Evolutionary conservation across 495 filamentous ascomycete species (phyloP).

Genomic region (Penicillium alfredii): DNA sequence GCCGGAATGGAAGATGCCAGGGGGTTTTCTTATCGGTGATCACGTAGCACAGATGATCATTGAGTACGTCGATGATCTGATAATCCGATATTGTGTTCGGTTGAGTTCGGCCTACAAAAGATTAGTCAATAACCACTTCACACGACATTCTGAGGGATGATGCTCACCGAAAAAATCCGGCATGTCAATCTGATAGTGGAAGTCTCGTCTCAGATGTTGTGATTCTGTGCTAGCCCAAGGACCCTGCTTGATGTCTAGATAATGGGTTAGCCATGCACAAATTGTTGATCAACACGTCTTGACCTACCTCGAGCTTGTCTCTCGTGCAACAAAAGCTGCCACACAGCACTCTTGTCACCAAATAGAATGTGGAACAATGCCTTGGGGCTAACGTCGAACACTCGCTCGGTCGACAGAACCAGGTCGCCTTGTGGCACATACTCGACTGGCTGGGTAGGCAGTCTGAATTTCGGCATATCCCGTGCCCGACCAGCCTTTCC

Average conservation of each 20-base stretch:
- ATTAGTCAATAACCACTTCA: constrained; percentile 4
- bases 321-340: constrained; percentile 85
- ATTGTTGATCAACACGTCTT: too few relatives aligned
- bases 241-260: constrained; percentile 64
- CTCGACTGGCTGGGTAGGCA: constrained; percentile 73
- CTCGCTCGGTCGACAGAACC: constrained; percentile 59
- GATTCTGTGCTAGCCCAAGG: constrained; percentile 71
- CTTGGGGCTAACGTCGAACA: constrained; percentile 84
- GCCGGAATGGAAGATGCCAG: constrained; percentile 80
- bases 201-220: constrained; percentile 65
- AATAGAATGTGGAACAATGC: constrained; percentile 94
- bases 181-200: constrained; percentile 71
- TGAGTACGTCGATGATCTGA: constrained; percentile 85
- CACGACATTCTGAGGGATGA: too few relatives aligned
- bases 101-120: constrained; percentile 38
- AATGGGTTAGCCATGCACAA: constrained; percentile 12
- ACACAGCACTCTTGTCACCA: constrained; percentile 89
- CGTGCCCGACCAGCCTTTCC: constrained; percentile 38
- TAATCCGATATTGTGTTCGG: constrained; percentile 64
- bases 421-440: constrained; percentile 81
- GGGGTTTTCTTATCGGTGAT: constrained; percentile 81
- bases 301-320: constrained; percentile 61
- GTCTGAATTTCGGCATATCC: constrained; percentile 68
- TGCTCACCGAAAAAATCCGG: constrained; percentile 56
- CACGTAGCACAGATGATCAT: constrained; percentile 94